Base-by-base conservation (phyloP, 139 green algal species). In the Dunaliella primolecta region DNA sequence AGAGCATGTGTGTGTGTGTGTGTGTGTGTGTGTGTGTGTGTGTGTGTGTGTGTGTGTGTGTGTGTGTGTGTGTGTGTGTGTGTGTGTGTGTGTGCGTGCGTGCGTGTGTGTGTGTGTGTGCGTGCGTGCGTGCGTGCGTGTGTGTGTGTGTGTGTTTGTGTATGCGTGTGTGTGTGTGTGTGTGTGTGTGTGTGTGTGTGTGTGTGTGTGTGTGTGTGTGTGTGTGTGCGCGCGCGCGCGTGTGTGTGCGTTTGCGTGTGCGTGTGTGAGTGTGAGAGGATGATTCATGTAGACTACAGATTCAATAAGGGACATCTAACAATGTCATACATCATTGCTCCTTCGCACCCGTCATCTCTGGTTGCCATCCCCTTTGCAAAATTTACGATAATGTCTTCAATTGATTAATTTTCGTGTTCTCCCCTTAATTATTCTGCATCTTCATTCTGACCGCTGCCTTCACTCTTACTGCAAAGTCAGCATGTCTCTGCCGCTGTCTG, bases 81-180 rank as follows among this genome's bases (percentile, higher is more conserved):
- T n/a, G n/a, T n/a, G n/a, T n/a, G n/a, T n/a, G n/a, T n/a, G 15
- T 20, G 72, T 78, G 72, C 3, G 72, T 20, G 72, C 24, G 72
- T 78, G 11, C n/a, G 72, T 78, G 72, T 78, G 72, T 78, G 72
- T 78, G 72, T 33, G 72, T 78, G 72, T 33, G 72, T 78, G 72
- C 24, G 29, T 78, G 72, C 21, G n/a, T 78, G n/a, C 21, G n/a
- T 78, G 72, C 21, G 72, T 33, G 29, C 11, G 72, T 78, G 72
- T 36, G 72, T 32, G n/a, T 78, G 72, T 36, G 72, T n/a, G 72
- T 64, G 46, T 64, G 46, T 64, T 7, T 64, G 46, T 64, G 46
- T 64, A 15, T 64, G 46, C 15, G 46, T 64, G 46, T 64, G 46
- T 64, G 46, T 64, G 46, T 64, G 46, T 64, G 46, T 64, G 46